Percentiles rank a stretch among this genome's conserved stretches.
phyloP scores from a whole-genome alignment of 768 basidiomycete genomes.

The Coprinopsis strossmayeri region DNA sequence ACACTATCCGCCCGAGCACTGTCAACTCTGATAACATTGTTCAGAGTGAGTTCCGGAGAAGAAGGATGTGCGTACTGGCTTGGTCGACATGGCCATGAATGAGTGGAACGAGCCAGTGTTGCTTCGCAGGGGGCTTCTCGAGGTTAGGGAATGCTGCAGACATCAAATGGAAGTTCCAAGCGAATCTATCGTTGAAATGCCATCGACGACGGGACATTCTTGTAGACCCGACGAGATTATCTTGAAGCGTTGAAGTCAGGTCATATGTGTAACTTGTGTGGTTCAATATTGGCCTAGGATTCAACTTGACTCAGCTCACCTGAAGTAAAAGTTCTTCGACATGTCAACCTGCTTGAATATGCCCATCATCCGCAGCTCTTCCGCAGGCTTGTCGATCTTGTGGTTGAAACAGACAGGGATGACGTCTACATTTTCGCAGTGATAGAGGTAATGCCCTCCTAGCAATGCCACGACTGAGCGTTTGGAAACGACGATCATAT shows the following conservation, averaged over 20 bases:
- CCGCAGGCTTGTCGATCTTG: conserved; percentile 80
- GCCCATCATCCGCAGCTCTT: conserved; percentile 84
- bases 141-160: conserved; percentile 53
- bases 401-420: conserved; percentile 71
- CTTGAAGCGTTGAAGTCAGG: conserved; percentile 90
- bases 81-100: conserved; percentile 97
- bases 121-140: conserved; percentile 35
- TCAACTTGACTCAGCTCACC: conserved; percentile 34
- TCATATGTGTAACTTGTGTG: conserved; percentile 85
- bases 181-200: conserved; percentile 81
- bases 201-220: conserved; percentile 41
- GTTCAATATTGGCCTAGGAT: conserved; percentile 6
- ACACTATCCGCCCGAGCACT: conserved; percentile 83
- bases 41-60: background rate
- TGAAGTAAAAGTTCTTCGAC: conserved; percentile 99
- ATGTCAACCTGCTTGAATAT: conserved; percentile 96
- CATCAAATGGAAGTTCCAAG: conserved; percentile 93
- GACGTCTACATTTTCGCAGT: conserved; percentile 88
- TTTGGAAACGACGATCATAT: conserved; percentile 87
- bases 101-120: conserved; percentile 85
- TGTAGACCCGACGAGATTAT: conserved; percentile 67
- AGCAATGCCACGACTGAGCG: conserved; percentile 88
- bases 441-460: conserved; percentile 94
- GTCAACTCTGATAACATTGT: conserved; percentile 70
- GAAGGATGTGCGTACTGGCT: conserved; percentile 62